Conservation (phyloP, 495 filamentous ascomycete species). For the Aspergillus nidulans region DNA sequence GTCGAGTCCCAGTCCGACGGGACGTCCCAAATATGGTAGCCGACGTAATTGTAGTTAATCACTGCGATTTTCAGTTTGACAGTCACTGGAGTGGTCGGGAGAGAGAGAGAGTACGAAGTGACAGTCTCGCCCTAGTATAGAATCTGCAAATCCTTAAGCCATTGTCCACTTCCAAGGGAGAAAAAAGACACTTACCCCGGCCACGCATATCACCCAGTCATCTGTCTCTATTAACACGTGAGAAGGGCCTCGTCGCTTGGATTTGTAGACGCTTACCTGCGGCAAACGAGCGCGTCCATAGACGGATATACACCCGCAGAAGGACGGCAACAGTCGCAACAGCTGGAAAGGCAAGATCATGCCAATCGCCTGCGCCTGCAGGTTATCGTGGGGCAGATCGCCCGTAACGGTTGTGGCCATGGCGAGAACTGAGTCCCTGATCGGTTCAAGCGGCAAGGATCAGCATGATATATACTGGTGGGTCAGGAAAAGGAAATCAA, state of each 20-base stretch:
- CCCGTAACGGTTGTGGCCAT: no score
- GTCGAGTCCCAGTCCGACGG: constrained; percentile 13
- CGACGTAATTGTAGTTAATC: constrained; percentile 46
- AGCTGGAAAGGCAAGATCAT: constrained; percentile 38
- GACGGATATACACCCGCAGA: constrained; percentile 36
- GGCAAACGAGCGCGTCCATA: constrained; percentile 43
- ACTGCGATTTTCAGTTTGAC: constrained; percentile 15
- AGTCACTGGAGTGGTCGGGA: background rate
- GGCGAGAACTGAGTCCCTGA: no score
- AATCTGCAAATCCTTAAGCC: constrained; percentile 5
- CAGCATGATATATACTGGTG: no score
- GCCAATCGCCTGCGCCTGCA: constrained; percentile 36
- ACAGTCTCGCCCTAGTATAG: constrained; percentile 18
- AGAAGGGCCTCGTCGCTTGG: background rate
- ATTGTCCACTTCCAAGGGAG: background rate
- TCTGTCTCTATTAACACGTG: background rate
- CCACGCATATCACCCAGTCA: constrained; percentile 13
- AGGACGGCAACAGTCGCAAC: constrained; percentile 35
- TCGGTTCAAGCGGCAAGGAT: no score
- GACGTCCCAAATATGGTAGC: constrained; percentile 38
- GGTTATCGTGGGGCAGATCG: background rate
- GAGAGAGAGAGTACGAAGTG: constrained; percentile 15
- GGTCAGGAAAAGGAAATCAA: no score
- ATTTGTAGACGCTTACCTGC: constrained; percentile 7
- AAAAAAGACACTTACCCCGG: constrained; percentile 4